Conservation (phyloP, 2,329 filamentous ascomycete genomes). For the Pseudohalonectria lignicola region DNA sequence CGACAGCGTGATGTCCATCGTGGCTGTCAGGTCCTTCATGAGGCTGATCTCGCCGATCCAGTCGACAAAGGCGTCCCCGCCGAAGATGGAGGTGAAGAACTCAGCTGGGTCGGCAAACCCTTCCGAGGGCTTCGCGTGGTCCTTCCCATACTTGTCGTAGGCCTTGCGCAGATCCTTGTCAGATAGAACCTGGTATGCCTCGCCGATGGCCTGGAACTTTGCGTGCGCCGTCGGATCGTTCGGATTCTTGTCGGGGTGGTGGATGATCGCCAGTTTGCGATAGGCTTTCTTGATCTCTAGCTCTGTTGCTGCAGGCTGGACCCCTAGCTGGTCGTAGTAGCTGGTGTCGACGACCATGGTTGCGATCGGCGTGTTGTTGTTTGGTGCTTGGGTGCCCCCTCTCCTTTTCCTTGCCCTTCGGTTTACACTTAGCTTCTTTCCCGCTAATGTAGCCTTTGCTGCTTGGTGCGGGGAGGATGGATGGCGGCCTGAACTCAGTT, state of each 20-base stretch:
- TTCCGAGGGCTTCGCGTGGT: slow-evolving; percentile 78
- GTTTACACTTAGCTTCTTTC: too few species aligned
- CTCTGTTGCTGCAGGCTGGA: slow-evolving; percentile 74
- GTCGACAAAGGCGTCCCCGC: slow-evolving; percentile 89
- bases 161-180: slow-evolving; percentile 77
- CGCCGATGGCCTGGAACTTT: slow-evolving; percentile 82
- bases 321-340: slow-evolving; percentile 81
- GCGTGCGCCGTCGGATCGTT: slow-evolving; percentile 88
- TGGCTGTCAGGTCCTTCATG: slow-evolving; percentile 96
- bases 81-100: slow-evolving; percentile 98
- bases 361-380: slow-evolving; percentile 5
- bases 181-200: slow-evolving; percentile 71
- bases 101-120: slow-evolving; percentile 94
- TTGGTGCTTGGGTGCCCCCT: background rate
- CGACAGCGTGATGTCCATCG: slow-evolving; percentile 94
- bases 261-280: slow-evolving; percentile 84
- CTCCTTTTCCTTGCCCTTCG: too few species aligned
- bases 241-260: slow-evolving; percentile 97
- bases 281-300: slow-evolving; percentile 97
- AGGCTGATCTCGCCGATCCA: slow-evolving; percentile 97
- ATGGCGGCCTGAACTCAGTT: too few species aligned
- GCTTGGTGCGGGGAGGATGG: too few species aligned
- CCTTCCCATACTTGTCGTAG: slow-evolving; percentile 97
- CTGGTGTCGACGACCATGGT: slow-evolving; percentile 79
- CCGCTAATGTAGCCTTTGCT: too few species aligned